A percentile compares a stretch with the other conserved stretches of the same genome.
phyloP scores from a whole-genome alignment of 2,329 filamentous ascomycete genomes.

The Truncatella angustata region DNA sequence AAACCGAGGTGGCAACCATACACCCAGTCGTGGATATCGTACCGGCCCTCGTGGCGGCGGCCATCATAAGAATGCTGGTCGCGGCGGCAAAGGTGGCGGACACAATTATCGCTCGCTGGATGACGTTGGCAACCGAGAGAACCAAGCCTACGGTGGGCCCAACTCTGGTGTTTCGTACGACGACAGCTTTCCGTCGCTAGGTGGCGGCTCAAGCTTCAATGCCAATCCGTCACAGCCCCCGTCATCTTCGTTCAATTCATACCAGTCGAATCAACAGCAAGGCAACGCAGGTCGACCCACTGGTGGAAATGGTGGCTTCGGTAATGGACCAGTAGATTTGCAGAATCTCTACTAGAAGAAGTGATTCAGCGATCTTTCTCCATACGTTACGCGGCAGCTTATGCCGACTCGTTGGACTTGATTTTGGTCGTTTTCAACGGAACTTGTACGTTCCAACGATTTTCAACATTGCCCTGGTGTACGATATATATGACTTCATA shows the following conservation, averaged over 20 bases:
- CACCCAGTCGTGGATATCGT: conserved; percentile 33
- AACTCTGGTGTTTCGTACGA: conserved; percentile 43
- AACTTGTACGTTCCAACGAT: too few species aligned
- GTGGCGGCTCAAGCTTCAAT: conserved; percentile 19
- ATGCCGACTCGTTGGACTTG: background rate
- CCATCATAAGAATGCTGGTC: conserved; percentile 35
- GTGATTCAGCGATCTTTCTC: background rate
- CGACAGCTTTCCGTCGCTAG: conserved; percentile 34
- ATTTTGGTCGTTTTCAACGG: background rate
- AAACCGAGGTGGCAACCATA: conserved; percentile 29
- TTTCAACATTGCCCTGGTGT: too few species aligned
- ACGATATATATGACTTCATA: too few species aligned
- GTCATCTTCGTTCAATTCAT: background rate
- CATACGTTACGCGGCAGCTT: too few species aligned
- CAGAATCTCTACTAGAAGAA: conserved; percentile 37
- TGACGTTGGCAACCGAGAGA: conserved; percentile 54
- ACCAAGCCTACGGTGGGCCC: conserved; percentile 39
- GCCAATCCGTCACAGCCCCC: conserved; percentile 17
- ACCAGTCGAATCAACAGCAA: conserved; percentile 7
- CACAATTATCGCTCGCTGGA: conserved; percentile 66
- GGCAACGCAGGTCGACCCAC: conserved; percentile 18
- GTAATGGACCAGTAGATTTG: conserved; percentile 28
- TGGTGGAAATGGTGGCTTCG: conserved; percentile 11
- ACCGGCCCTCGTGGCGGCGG: conserved; percentile 38
- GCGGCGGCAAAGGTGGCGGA: conserved; percentile 46